Base-by-base conservation (phyloP, 2,329 filamentous ascomycete species). In the Fusarium subtropicale region DNA sequence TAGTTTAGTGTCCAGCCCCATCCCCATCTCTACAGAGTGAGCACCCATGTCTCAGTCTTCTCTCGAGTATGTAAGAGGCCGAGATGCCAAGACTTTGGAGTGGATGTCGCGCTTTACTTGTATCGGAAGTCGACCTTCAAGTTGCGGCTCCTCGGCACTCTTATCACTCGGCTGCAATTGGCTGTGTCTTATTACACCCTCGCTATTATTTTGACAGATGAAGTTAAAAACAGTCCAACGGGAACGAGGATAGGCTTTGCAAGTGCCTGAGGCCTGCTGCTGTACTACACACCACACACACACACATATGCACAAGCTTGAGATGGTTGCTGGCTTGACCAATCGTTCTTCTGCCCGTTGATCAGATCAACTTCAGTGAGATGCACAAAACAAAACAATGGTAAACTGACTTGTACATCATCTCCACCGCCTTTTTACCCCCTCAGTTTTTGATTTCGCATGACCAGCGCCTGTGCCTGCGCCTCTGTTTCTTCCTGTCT, bases 81-180 rank as follows among this genome's bases (percentile, higher is more conserved):
- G 28, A 22, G 44, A 38, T 47, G 56, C 62, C 66, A 69, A 69
- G 56, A 52, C 48, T 20, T 52, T 42, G 16, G 50, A 56, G 66
- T 69, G 67, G 67, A 59, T 42, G 30, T 26, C 42, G 45, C 59
- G 47, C 67, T 56, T 68, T 70, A 68, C 67, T 68, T 70, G 39
- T 70, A 64, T 67, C 54, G 67, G 67, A 70, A 69, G 67, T 69
- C 66, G 56, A 66, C 53, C 57, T 64, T 68, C 67, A 68, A 59
- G 36, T 34, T 71, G 68, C 65, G 68, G 68, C 65, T 71, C 65
- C 69, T 60, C 47, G 58, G 52, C 56, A 47, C 58, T 45, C 69
- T 71, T 71, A 70, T 71, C 69, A 55, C 31, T 44, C n/a, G 9
- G 13, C 22, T 28, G 22, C 45, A 16, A 67, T 71, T 71, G 69